phyloP scores from a whole-genome alignment of 192 early-diverging fungal species.

The Tieghemiomyces parasiticus region DNA sequence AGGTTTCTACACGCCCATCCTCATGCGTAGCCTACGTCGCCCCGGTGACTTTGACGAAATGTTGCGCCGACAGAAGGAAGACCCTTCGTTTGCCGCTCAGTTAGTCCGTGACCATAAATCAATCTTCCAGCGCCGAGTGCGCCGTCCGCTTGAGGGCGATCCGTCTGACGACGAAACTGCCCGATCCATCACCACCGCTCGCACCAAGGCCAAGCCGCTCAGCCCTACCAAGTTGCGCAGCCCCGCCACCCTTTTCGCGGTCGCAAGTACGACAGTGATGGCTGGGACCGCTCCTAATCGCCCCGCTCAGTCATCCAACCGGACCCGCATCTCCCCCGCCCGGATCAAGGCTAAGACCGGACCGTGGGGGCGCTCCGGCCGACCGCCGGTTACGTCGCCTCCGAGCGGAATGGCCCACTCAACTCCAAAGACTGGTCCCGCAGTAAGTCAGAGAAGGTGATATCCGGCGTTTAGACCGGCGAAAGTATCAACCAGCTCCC shows the following conservation, averaged over 20 bases:
- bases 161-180: slow-evolving; percentile 1
- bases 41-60: slow-evolving; percentile 5
- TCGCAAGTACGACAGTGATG: too few relatives aligned
- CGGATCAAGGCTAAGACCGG: neutral
- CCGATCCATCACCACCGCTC: neutral
- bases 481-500: too few relatives aligned
- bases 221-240: neutral
- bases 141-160: slow-evolving; percentile 8
- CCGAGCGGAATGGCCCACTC: too few relatives aligned
- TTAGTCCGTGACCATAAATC: slow-evolving; percentile 1
- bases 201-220: neutral
- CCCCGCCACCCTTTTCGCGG: neutral
- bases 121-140: neutral
- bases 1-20: slow-evolving; percentile 8
- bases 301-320: neutral
- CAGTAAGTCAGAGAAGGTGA: too few relatives aligned
- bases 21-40: slow-evolving; percentile 6
- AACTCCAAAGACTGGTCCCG: too few relatives aligned
- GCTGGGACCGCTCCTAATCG: neutral
- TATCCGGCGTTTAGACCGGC: neutral
- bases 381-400: too few relatives aligned
- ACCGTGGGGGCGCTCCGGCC: too few relatives aligned
- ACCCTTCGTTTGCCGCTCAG: slow-evolving; percentile 2
- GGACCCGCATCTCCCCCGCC: neutral
- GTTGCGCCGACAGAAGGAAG: slow-evolving; percentile 6